Base-by-base conservation (phyloP, 1,284 basidiomycete genomes). In the Xerocomus tenax region DNA sequence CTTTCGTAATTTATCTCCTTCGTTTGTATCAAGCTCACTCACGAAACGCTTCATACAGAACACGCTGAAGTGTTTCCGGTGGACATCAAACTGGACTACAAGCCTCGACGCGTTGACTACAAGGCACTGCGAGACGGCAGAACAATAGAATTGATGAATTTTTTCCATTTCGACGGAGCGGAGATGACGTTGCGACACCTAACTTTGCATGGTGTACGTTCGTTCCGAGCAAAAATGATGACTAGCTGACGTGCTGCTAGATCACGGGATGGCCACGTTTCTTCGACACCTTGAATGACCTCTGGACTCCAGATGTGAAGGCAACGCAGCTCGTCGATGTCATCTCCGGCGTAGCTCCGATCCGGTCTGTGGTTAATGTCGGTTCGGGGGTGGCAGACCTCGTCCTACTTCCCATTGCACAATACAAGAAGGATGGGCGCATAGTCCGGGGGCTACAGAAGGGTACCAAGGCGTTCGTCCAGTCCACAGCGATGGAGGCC, bases 291-390 rank as follows among this genome's bases (percentile, higher is more conserved):
- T 73, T 99, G 26, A 95, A 98, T 62, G 95, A 98, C 63, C 76
- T 98, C 29, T 99, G 96, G 96, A 97, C 95, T 1, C 96, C 95
- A 2, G 96, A 99, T 66, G 94, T 99, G 49, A 98, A 98, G 68
- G 92, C 95, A 2, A 97, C 96, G 23, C 96, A 98, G 63, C 77
- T 99, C 6, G 91, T 91, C 5, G 95, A 98, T 58, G 91, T 98
- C 42, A 88, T 99, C 41, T 93, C 93, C n/a, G 95, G 95, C 3
- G 89, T 98, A 1, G 81, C 93, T 3, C 95, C 96, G 0, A 91
- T 99, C 56, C 85, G 93, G 21, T 96, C 91, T 0, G 79, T 92
- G 53, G 94, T 98, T 58, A 98, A 98, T 57, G 91, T 98, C 39
- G 95, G 96, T 10, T 91, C 91, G 18, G 95, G 95, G 10, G 82